Base-by-base conservation (phyloP, 306 rosid species). In the Lupinus albus region DNA sequence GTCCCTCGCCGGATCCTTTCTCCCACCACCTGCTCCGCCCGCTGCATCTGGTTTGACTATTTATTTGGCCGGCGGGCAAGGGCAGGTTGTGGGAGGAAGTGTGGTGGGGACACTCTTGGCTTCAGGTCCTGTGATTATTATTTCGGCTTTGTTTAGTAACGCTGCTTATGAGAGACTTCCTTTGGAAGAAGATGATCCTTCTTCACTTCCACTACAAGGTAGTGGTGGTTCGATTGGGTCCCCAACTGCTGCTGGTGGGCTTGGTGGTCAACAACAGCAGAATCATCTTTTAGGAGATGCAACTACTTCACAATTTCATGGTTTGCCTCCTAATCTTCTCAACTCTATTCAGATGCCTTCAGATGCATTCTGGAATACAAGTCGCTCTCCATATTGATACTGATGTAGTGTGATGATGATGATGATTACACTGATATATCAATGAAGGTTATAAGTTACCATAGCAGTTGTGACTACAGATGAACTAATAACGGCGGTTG, bases 91-190 rank as follows among this genome's bases (percentile, higher is more conserved):
- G 0, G 99, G 99, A 1, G 99, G 99, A 3, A 90, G 92, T 49
- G 97, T 88, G 1, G 96, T 85, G 0, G 99, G 97, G 10, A 78
- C 89, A 0, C 76, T 94, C 0, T 65, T 78, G 53, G 99, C 99
- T 11, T 84, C 97, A 0, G 99, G 99, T 0, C 95, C 99, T 0
- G 99, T 94, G 16, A 97, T 94, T 2, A 84, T 94, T 30, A 94
- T 94, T 92, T 91, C 97, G 0, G 99, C 97, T 17, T 94, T 97
- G 0, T 94, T 94, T 56, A 88, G 99, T 47, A 94, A 94, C 94
- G 99, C 99, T 0, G 99, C 97, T 0, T 94, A 94, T 11, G 99
- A 94, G 76, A 79, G 99, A 62, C 96, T 94, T 2, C 97, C 99
- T 0, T 69, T 94, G 75, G 99, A 94, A 51, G 99, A 94, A 0